Evolutionary conservation across 495 filamentous ascomycete genomes (phyloP).

Genomic region (Paragyromitra xinjiangensis): DNA sequence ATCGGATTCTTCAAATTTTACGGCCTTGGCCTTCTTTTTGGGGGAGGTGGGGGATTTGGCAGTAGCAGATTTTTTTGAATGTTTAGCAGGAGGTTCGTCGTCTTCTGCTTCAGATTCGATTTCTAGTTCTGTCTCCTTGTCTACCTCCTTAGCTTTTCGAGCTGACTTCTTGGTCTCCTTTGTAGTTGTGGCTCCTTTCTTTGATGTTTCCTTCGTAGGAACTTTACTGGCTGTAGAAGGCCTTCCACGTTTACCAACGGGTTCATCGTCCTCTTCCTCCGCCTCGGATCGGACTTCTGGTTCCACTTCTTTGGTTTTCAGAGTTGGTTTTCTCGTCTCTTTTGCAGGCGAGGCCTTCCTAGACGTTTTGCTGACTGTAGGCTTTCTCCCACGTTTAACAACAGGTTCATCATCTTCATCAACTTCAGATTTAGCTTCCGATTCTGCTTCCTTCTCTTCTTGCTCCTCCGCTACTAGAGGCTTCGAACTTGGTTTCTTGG

Average conservation of each 20-base stretch:
- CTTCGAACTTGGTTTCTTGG: constrained; percentile 55
- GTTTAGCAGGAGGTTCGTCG: constrained; percentile 55
- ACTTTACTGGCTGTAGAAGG: neutral
- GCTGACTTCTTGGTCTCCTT: constrained; percentile 46
- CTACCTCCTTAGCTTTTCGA: constrained; percentile 41
- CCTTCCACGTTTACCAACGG: constrained; percentile 3
- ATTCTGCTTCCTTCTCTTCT: constrained; percentile 63
- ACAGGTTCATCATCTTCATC: constrained; percentile 6
- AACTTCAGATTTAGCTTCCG: constrained; percentile 54
- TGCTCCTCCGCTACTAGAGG: neutral
- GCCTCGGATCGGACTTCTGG: neutral
- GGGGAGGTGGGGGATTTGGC: constrained; percentile 31
- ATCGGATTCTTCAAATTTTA: constrained; percentile 59
- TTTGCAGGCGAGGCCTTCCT: constrained; percentile 8
- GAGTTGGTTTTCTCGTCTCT: constrained; percentile 57
- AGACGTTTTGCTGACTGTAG: constrained; percentile 9
- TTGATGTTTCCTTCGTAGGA: constrained; percentile 29
- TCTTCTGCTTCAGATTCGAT: constrained; percentile 60
- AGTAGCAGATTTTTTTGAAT: constrained; percentile 39
- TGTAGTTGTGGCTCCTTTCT: constrained; percentile 53
- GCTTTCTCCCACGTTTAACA: neutral
- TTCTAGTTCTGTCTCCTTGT: constrained; percentile 65
- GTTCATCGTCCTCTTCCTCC: constrained; percentile 12
- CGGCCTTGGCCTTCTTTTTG: constrained; percentile 58
- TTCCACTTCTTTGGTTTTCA: neutral